Conservation (phyloP, 1,139 yeast genomes). For the Debaryomyces udenii region DNA sequence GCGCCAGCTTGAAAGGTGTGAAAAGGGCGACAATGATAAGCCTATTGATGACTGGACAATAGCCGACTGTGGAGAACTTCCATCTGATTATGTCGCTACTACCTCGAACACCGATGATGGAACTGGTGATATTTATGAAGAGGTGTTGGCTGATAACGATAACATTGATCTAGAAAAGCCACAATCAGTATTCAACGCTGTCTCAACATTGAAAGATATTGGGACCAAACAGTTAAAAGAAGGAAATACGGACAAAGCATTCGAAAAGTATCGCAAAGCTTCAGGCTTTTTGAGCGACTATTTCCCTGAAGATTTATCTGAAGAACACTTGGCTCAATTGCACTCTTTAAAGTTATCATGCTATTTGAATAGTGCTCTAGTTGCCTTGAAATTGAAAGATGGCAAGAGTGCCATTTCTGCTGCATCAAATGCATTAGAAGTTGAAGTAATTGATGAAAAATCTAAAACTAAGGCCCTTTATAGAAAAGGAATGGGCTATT, state of each 20-base stretch:
- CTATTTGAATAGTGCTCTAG: conserved; percentile 73
- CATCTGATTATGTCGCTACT: conserved; percentile 55
- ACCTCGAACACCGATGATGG: conserved; percentile 61
- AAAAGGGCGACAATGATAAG: conserved; percentile 63
- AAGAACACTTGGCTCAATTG: conserved; percentile 52
- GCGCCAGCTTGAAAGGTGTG: conserved; percentile 71
- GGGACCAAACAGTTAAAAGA: conserved; percentile 78
- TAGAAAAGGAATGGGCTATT: conserved; percentile 80
- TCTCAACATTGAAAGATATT: conserved; percentile 67
- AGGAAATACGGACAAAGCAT: conserved; percentile 59
- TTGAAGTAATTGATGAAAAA: conserved; percentile 62
- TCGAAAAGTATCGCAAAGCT: conserved; percentile 73
- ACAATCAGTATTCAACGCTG: conserved; percentile 67
- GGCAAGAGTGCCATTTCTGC: conserved; percentile 60
- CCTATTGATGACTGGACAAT: conserved; percentile 70
- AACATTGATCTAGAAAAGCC: conserved; percentile 61
- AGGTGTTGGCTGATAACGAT: conserved; percentile 72
- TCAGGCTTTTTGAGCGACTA: conserved; percentile 68
- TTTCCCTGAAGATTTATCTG: conserved; percentile 69
- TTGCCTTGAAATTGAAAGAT: conserved; percentile 65
- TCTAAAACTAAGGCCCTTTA: conserved; percentile 83
- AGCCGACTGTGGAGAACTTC: conserved; percentile 78
- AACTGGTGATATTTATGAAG: conserved; percentile 85
- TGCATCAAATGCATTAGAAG: conserved; percentile 67
- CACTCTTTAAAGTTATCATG: conserved; percentile 62